These are phyloP conservation scores for Coemansia sp. DNA, from an alignment of 192 early-diverging fungal genomes.

Conservation along the genomic window DNA sequence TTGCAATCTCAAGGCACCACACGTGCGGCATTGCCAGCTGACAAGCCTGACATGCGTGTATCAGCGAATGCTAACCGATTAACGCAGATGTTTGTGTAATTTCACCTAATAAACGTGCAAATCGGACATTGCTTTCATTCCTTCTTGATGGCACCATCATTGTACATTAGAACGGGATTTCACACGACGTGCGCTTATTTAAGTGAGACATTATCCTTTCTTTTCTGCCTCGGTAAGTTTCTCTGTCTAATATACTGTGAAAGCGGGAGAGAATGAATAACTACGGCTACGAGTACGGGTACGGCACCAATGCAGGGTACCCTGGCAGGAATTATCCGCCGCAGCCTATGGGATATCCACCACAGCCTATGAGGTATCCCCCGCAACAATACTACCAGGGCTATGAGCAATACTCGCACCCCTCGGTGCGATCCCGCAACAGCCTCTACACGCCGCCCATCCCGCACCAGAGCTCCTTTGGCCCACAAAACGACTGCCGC, in stretches of 20 bases:
- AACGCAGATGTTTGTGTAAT: not conserved
- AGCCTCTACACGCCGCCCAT: too few relatives aligned
- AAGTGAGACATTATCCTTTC: not conserved
- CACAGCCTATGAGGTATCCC: not conserved
- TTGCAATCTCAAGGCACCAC: too few relatives aligned
- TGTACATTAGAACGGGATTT: too few relatives aligned
- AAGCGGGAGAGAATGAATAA: not conserved
- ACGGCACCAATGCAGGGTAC: constrained; percentile 1
- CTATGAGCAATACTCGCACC: constrained; percentile 9
- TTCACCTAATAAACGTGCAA: constrained; percentile 1
- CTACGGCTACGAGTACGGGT: constrained; percentile 1
- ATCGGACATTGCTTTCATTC: not conserved
- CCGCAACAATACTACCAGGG: not conserved
- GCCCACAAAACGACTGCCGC: not conserved
- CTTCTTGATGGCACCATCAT: too few relatives aligned
- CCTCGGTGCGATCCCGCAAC: not conserved
- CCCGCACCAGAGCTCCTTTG: too few relatives aligned
- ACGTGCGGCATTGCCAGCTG: too few relatives aligned
- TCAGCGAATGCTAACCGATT: too few relatives aligned
- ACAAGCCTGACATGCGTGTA: too few relatives aligned
- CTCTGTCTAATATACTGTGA: constrained; percentile 5
- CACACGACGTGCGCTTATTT: too few relatives aligned
- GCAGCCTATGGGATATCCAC: not conserved
- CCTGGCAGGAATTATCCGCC: not conserved
- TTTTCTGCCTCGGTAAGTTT: not conserved